Conservation (phyloP, 805 yeast genomes). For the Candida morakotiae region DNA sequence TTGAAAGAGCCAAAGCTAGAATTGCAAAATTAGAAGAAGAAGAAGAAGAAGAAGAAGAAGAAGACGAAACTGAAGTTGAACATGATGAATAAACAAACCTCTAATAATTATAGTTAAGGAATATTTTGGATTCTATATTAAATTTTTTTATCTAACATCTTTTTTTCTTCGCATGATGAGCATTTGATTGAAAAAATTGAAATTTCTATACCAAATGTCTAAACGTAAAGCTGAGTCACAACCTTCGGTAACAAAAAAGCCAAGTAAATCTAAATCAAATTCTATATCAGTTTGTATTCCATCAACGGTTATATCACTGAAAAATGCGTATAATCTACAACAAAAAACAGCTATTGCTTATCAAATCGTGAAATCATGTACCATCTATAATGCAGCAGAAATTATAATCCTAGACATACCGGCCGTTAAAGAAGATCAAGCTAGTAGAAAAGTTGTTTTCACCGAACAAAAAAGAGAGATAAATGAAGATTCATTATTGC, state of each 20-base stretch:
- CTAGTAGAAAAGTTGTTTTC: slow-evolving; percentile 7
- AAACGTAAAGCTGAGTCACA: slow-evolving; percentile 10
- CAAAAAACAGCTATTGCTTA: slow-evolving; percentile 73
- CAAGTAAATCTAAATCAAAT: slow-evolving; percentile 19
- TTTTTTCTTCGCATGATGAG: too few species aligned
- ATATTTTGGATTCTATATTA: too few species aligned
- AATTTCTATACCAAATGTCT: background rate
- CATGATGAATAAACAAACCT: too few species aligned
- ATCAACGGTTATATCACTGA: slow-evolving; percentile 50
- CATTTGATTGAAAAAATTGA: slow-evolving; percentile 1
- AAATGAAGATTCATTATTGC: slow-evolving; percentile 31
- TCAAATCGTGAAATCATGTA: slow-evolving; percentile 74
- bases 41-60: slow-evolving; percentile 18
- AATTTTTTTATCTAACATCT: too few species aligned
- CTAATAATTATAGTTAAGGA: too few species aligned
- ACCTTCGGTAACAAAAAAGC: slow-evolving; percentile 23
- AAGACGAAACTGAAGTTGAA: slow-evolving; percentile 8
- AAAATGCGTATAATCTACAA: slow-evolving; percentile 60
- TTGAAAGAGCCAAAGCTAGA: slow-evolving; percentile 73
- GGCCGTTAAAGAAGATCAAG: slow-evolving; percentile 16
- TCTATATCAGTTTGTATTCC: slow-evolving; percentile 70
- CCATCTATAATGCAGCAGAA: slow-evolving; percentile 68
- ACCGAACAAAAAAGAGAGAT: slow-evolving; percentile 7
- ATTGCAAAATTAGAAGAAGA: slow-evolving; percentile 62
- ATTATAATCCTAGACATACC: slow-evolving; percentile 61